phyloP scores from a whole-genome alignment of 495 filamentous ascomycete genomes.

The Sabuloglossum arenarium region DNA sequence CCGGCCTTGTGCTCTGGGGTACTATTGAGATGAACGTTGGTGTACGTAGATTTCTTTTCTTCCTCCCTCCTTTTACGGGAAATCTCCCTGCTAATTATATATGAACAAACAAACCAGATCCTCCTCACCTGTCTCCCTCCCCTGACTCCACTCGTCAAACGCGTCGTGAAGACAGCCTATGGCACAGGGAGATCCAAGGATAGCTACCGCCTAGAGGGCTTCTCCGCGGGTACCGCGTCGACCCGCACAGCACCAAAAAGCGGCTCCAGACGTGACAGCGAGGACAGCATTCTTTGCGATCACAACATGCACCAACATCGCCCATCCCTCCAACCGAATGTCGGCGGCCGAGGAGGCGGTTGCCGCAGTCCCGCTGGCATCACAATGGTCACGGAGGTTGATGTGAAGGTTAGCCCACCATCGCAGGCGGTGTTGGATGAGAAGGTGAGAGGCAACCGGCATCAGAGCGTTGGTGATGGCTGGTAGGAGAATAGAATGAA shows the following conservation, averaged over 20 bases:
- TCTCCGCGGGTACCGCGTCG: not conserved
- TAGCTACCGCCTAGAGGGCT: not conserved
- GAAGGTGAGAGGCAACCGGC: too few relatives aligned
- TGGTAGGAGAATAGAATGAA: too few relatives aligned
- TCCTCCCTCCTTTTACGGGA: not conserved
- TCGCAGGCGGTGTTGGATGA: too few relatives aligned
- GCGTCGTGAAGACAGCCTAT: not conserved
- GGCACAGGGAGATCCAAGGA: not conserved
- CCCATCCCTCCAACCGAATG: not conserved
- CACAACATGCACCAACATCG: not conserved
- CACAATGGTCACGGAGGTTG: not conserved
- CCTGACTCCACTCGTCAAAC: conserved; percentile 2
- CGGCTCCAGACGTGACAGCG: not conserved
- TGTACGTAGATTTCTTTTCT: conserved; percentile 12
- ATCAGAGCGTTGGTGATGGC: too few relatives aligned
- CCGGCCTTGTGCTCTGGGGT: conserved; percentile 35
- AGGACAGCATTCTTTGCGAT: not conserved
- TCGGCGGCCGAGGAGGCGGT: not conserved
- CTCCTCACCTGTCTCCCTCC: conserved; percentile 1
- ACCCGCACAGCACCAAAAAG: not conserved
- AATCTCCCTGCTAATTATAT: not conserved
- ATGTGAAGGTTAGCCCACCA: too few relatives aligned
- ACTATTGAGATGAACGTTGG: conserved; percentile 38
- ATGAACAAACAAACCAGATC: not conserved
- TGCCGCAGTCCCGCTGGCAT: not conserved